phyloP scores from a whole-genome alignment of 345 rosid genomes.

The Eucalyptus tenuipes region DNA sequence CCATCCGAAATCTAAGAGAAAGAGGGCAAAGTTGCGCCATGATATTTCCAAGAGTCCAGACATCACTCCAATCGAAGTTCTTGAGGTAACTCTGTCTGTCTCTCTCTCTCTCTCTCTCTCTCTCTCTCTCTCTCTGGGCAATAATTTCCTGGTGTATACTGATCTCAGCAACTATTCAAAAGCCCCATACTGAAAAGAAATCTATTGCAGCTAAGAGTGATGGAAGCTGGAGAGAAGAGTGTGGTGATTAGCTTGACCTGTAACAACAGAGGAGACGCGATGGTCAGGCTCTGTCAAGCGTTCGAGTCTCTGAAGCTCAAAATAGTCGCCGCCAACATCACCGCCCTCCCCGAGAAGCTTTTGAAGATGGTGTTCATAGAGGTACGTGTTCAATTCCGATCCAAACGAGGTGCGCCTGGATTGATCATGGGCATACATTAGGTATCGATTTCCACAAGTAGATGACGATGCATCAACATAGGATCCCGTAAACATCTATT shows the following conservation, averaged over 20 bases:
- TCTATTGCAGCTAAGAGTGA: conserved; percentile 42
- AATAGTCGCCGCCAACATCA: conserved; percentile 57
- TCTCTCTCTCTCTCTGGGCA: not conserved
- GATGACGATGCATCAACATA: not conserved
- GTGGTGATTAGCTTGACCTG: conserved; percentile 71
- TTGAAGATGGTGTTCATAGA: conserved; percentile 63
- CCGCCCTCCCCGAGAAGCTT: conserved; percentile 51
- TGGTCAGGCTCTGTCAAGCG: conserved; percentile 69
- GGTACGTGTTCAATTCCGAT: conserved; percentile 16
- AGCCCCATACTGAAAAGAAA: not conserved
- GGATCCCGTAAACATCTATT: not conserved
- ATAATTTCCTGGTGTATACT: too few relatives aligned
- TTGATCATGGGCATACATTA: not conserved
- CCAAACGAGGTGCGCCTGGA: not conserved
- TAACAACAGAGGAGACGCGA: conserved; percentile 59
- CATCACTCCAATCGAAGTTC: conserved; percentile 45
- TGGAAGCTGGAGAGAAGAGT: conserved; percentile 51
- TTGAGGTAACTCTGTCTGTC: conserved; percentile 11
- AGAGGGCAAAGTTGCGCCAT: conserved; percentile 21
- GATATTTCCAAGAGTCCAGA: conserved; percentile 14
- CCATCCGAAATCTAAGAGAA: conserved; percentile 52
- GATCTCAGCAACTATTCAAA: not conserved
- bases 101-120: not conserved
- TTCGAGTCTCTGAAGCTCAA: conserved; percentile 70
- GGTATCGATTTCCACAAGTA: not conserved